Base-by-base conservation (phyloP, 768 basidiomycete genomes). In the Trametes sanguinea region DNA sequence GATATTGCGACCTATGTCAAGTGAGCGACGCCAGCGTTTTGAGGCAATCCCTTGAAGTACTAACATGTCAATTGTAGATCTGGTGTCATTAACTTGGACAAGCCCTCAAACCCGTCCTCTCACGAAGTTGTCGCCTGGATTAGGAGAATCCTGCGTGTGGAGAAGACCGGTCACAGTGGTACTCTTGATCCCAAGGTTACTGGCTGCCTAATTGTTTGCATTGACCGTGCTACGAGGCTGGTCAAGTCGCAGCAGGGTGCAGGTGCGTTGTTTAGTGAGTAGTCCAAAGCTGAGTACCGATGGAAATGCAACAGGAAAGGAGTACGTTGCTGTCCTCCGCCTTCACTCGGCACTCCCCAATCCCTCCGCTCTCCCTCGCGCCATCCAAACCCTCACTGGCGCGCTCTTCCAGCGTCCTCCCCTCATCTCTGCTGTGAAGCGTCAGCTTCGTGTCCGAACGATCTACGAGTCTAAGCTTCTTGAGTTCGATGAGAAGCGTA, bases 61-160 rank as follows among this genome's bases (percentile, higher is more conserved):
- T 65, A 14, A 59, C 11, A 9, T 4, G 35, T 35, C n/a, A 14
- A 16, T 3, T 6, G n/a, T 66, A 96, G 94, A 81, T 94, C 95
- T 67, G 97, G 97, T 68, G 93, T 98, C 55, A 99, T 99, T 75
- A 99, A 99, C 79, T 83, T 99, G 67, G 97, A 99, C 85, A 99
- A 99, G 73, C 97, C 97, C 27, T 98, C 96, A 35, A 99, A 98
- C 77, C 96, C 96, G 3, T 97, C 95, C 16, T 96, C 95, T 4
- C 97, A 99, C 76, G 97, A 99, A 81, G 97, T 99, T 56, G 97
- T 99, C 67, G 97, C 97, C 14, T 99, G 97, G 97, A 78, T 99
- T 65, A 85, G 95, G 68, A 86, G 97, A n/a, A 99, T 99, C 65
- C 76, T 99, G 56, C 88, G 95, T 22, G 94, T 91, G 29, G 97